Base-by-base conservation (phyloP, 1,284 basidiomycete genomes). In the Cutaneotrichosporon cyanovorans region DNA sequence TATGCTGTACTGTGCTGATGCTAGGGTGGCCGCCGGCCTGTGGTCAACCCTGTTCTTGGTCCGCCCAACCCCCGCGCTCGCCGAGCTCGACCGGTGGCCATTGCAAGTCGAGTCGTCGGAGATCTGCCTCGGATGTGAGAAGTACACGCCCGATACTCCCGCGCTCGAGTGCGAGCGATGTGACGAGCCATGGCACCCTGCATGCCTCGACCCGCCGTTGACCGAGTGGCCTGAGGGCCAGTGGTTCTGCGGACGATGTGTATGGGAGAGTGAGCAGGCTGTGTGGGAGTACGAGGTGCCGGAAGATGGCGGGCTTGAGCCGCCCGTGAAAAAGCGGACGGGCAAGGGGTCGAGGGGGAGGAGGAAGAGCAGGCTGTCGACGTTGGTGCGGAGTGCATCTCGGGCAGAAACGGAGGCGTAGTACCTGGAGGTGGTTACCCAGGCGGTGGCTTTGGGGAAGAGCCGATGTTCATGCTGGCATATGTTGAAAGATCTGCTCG, bases 151-250 rank as follows among this genome's bases (percentile, higher is more conserved):
- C 22, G 80, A 82, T 37, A 81, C 80, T 53, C 74, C 77, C 23
- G 80, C 80, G 22, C 71, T 88, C 37, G 87, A 85, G 62, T 93
- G 91, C 56, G 90, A 93, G 65, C 89, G 87, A 84, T 97, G 91
- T 66, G 91, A 96, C 62, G 77, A 79, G 38, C 87, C 90, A 0
- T 95, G 85, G 66, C 91, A 97, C 66, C 74, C 86, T 12, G 76
- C 75, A 4, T 97, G 91, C 66, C 77, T 93, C 40, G 71, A 75
- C 28, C 91, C 90, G 7, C 86, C 87, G 3, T 72, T 97, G 40
- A 65, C 73, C 14, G 80, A 75, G 1, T 74, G 92, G 14, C 92
- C 92, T 0, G 85, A 87, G 19, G 91, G 86, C 31, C 87, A 91
- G 67, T 93, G 89, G 89, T 92, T 91, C 76, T 92, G 88, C 32